Evolutionary conservation across 805 yeast species (phyloP), one percentile per base, ranked within the genome.

Genomic region (Nadsonia fulvescens): DNA sequence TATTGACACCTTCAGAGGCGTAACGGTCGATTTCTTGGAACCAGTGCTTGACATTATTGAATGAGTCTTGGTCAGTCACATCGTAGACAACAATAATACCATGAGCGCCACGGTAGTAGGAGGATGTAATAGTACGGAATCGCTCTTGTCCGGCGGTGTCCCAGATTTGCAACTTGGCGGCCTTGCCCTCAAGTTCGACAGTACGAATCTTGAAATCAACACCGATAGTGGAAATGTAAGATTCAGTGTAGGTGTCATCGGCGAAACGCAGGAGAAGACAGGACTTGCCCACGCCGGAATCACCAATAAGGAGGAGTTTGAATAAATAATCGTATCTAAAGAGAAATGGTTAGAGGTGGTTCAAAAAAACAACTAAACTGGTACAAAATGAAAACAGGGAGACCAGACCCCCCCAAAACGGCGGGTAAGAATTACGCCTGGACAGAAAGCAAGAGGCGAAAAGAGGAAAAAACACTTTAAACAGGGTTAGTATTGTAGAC

Each of bases 121-220:
- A 79, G 8, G 94, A 78, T 8, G 96, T 89, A 56, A 86, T 86
- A 27, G 98, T 89, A 57, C 96, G 73, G 61, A 89, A 89, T 43
- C 98, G 64, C 54, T 89, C 98, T 60, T 89, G 98, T 24, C 98
- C 98, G 8, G 96, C 98, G 30, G 98, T 89, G 51, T 89, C 98
- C 98, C 98, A 89, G 48, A 89, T 86, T 59, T 89, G 98, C 47
- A 89, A 66, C 58, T 89, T 89, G 50, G 89, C 89, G 29, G 93
- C 79, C 61, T 89, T 89, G 38, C 96, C 96, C 43, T 89, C 95
- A 34, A 89, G 63, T 49, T 89, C 96, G 28, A 56, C 52, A 14
- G 62, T 57, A 32, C 62, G 54, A 43, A 56, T 57, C 49, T 69
- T 69, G 63, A 89, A 89, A 52, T 89, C 98, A 28, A 89, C 96